Conservation (phyloP, 345 rosid genomes). For the rapeseed (Brassica napus) region DNA sequence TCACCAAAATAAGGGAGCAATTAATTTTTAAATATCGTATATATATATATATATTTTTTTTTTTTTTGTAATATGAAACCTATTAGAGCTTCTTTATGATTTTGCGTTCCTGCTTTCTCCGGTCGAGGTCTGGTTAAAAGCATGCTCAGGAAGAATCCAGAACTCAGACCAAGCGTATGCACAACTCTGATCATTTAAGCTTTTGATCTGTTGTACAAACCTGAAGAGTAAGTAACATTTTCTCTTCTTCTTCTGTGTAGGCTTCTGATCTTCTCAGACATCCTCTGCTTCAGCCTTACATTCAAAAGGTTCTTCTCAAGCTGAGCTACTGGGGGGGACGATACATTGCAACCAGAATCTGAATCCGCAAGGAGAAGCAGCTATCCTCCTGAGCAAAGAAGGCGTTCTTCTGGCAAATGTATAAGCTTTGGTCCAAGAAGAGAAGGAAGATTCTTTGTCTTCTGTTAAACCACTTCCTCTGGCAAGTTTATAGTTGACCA, state of each 20-base stretch:
- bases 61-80: neutral
- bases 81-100: constrained; percentile 1
- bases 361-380: constrained; percentile 56
- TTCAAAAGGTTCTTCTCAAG: constrained; percentile 69
- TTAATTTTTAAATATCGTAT: constrained; percentile 21
- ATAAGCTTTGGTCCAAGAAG: constrained; percentile 73
- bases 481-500: constrained; percentile 61
- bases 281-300: constrained; percentile 79
- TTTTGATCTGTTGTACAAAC: neutral
- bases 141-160: constrained; percentile 99
- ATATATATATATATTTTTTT: constrained; percentile 26
- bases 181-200: constrained; percentile 17
- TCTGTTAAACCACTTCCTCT: too few relatives aligned
- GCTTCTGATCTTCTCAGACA: constrained; percentile 85
- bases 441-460: too few relatives aligned
- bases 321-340: constrained; percentile 70
- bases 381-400: constrained; percentile 52
- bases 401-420: constrained; percentile 53
- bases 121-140: constrained; percentile 94
- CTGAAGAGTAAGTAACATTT: constrained; percentile 5
- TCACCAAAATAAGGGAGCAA: too few relatives aligned
- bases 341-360: constrained; percentile 57
- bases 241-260: constrained; percentile 45
- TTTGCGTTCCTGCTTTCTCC: constrained; percentile 25
- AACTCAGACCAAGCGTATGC: constrained; percentile 92